A percentile compares a stretch with the other conserved stretches of the same genome.
Conservation (phyloP, 148 eudicot genomes). For the Polygonum aviculare region DNA sequence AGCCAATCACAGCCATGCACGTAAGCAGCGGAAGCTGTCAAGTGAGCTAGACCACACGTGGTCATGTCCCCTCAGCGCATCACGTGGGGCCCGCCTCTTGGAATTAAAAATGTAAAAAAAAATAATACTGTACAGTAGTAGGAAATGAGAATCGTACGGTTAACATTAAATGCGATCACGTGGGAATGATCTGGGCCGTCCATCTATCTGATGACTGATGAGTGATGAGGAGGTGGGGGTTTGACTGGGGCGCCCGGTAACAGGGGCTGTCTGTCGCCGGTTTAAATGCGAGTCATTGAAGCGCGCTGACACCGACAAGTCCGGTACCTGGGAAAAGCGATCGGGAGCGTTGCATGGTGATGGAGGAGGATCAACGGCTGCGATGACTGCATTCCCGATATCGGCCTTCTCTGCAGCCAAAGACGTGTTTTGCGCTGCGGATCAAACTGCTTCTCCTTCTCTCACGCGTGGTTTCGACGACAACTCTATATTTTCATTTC, state of each 20-base stretch:
- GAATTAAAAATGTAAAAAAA: background rate
- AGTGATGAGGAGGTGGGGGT: background rate
- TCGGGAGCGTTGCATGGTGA: conserved; percentile 18
- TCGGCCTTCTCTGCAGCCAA: conserved; percentile 18
- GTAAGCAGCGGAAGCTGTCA: conserved; percentile 8
- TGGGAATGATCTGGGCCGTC: conserved; percentile 29
- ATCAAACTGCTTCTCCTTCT: background rate
- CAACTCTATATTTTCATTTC: background rate
- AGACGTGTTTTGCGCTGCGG: conserved; percentile 28
- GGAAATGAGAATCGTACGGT: conserved; percentile 4
- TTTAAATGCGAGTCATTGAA: conserved; percentile 2
- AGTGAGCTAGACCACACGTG: conserved; percentile 13
- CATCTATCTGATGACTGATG: background rate
- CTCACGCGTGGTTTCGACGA: background rate
- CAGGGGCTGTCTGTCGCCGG: conserved; percentile 1
- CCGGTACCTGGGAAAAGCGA: conserved; percentile 7
- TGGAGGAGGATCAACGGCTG: conserved; percentile 13
- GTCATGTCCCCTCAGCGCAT: conserved; percentile 15
- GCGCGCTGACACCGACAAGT: conserved; percentile 22
- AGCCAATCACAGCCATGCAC: conserved; percentile 15
- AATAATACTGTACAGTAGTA: too few species aligned
- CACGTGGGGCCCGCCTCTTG: background rate
- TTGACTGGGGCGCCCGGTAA: conserved; percentile 5
- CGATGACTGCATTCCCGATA: conserved; percentile 1
- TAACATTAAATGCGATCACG: conserved; percentile 27